Percentiles rank a stretch among this genome's conserved stretches.
phyloP scores from a whole-genome alignment of 164 flowering plant genomes.

The Sextonia rubra region DNA sequence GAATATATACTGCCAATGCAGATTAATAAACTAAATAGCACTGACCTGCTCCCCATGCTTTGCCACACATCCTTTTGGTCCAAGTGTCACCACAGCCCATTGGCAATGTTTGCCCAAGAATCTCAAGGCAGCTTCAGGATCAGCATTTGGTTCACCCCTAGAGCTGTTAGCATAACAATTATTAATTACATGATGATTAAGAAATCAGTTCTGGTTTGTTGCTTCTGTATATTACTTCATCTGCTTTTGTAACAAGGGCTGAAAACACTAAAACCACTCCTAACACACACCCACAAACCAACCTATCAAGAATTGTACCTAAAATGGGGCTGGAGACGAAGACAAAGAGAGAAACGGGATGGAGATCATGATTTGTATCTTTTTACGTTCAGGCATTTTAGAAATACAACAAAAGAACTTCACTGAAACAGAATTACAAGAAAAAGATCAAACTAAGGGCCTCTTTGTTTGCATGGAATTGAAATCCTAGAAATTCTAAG shows the following conservation, averaged over 20 bases:
- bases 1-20: neutral
- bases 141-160: slow-evolving; percentile 52
- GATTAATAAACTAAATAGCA: neutral
- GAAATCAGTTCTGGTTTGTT: neutral
- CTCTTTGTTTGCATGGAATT: no score
- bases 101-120: slow-evolving; percentile 62
- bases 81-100: slow-evolving; percentile 94
- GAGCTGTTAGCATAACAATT: slow-evolving; percentile 1
- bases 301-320: no score
- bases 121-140: slow-evolving; percentile 69
- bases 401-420: no score
- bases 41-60: slow-evolving; percentile 83
- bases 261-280: no score
- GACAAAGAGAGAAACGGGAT: no score
- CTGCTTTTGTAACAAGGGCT: neutral
- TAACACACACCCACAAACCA: no score
- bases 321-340: no score
- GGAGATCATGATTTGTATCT: no score
- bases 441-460: no score
- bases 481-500: no score
- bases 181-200: neutral
- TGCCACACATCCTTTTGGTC: slow-evolving; percentile 77
- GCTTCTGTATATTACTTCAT: neutral
- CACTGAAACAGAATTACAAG: no score
- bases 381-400: no score